phyloP scores from a whole-genome alignment of 441 rosid species.

The Capsella rubella region DNA sequence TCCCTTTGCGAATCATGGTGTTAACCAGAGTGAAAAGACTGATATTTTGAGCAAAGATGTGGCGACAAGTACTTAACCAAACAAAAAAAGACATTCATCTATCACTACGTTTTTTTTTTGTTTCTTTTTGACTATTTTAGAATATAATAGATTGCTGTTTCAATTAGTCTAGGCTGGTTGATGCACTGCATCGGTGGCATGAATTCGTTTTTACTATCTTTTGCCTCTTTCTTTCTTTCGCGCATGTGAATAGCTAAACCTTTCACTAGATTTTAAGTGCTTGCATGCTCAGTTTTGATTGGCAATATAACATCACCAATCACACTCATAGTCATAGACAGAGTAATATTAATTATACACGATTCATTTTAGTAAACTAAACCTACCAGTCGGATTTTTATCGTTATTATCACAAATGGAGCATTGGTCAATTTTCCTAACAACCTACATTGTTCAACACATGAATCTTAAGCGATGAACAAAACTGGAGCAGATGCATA shows the following conservation, averaged over 20 bases:
- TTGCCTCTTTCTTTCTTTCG: neutral
- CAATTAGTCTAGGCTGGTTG: neutral
- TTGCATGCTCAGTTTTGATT: neutral
- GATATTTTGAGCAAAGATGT: neutral
- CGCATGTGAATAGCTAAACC: neutral
- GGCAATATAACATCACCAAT: too few relatives aligned
- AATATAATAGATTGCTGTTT: neutral
- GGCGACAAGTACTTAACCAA: neutral
- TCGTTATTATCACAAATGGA: neutral
- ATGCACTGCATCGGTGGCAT: neutral
- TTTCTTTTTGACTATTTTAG: neutral
- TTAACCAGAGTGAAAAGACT: neutral
- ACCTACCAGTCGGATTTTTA: neutral
- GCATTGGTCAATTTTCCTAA: neutral
- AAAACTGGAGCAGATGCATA: conserved; percentile 10
- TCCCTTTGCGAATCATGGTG: neutral
- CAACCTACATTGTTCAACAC: neutral
- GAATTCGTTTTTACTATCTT: neutral
- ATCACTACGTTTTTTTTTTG: neutral
- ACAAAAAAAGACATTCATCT: neutral
- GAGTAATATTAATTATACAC: too few relatives aligned
- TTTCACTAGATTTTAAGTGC: neutral
- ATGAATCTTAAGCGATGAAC: conserved; percentile 18
- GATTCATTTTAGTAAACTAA: too few relatives aligned
- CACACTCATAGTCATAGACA: too few relatives aligned